phyloP scores from a whole-genome alignment of 2,329 filamentous ascomycete genomes.

The Ceratocystis huliohia region DNA sequence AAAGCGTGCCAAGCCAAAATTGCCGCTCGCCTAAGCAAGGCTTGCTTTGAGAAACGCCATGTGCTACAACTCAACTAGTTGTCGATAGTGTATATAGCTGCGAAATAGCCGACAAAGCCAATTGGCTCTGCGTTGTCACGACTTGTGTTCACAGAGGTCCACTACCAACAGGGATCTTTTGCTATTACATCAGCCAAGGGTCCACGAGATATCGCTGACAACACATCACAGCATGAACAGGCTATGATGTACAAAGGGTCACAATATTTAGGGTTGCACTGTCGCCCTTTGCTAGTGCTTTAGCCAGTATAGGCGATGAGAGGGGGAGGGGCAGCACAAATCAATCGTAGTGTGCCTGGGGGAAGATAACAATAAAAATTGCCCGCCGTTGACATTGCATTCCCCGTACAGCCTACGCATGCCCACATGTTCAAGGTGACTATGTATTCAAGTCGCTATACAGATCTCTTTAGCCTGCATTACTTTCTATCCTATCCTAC shows the following conservation, averaged over 20 bases:
- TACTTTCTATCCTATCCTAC: slow-evolving; percentile 12
- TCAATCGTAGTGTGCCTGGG: no score
- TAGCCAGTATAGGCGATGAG: no score
- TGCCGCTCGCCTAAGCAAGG: neutral
- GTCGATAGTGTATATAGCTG: neutral
- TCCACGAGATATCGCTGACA: neutral
- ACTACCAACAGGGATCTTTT: neutral
- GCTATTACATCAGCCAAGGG: neutral
- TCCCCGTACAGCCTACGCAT: neutral
- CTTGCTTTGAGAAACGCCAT: neutral
- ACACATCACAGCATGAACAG: neutral
- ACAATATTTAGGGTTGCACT: neutral
- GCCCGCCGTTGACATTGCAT: neutral
- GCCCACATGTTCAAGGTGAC: neutral
- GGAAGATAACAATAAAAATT: no score
- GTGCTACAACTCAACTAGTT: neutral
- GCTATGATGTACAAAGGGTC: neutral
- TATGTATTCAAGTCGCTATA: neutral
- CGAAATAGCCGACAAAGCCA: neutral
- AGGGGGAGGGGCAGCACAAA: no score
- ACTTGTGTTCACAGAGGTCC: neutral
- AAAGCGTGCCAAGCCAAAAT: neutral
- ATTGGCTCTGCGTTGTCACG: neutral
- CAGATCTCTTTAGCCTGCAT: slow-evolving; percentile 1
- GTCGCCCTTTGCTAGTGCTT: neutral